Evolutionary conservation across 73 alveolate genomes (phyloP), one percentile per base, ranked within the genome.

Genomic region (Paramecium biaurelia): DNA sequence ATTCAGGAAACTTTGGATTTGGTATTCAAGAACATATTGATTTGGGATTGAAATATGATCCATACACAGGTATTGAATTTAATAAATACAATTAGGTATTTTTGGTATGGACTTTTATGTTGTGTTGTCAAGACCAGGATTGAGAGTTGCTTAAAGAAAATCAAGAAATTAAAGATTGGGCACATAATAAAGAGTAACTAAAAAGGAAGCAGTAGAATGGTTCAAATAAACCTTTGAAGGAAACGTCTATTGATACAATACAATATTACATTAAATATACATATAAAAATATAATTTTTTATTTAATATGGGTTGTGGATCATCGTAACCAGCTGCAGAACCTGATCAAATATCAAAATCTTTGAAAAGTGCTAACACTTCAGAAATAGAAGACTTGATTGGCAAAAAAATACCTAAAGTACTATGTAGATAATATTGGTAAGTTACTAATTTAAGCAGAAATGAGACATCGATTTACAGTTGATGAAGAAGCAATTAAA

Each of bases 21-120:
- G 98, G 98, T 53, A 93, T 95, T 88, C 43, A 92, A 85, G 98
- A 95, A 84, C 98, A 95, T 85, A 95, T 95, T 86, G 98, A 95
- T 93, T 92, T 95, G 92, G 98, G 98, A 32, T 82, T 95, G 37
- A 95, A 95, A 89, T 95, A 95, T 92, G 98, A 95, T 86, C 98
- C 96, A 47, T 82, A 89, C 84, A 95, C 96, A 67, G 93, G 93
- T 85, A 85, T 9, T 1, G 34, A 12, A 5, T 11, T 85, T 3
- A 7, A 34, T 1, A 35, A 57, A 7, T 21, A 20, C 10, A 21
- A 34, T 24, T 41, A 89, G 97, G 97, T 57, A 94, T 94, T 42
- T 94, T 92, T 76, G 98, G 98, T 41, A 95, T 95, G 98, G 98
- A 95, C 86, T 95, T 95, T 93, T 95, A 92, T 93, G 92, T 95